Percentiles rank a stretch among this genome's conserved stretches.
These are phyloP conservation scores for Coccinonectria pachysandricola DNA, from an alignment of 2,329 filamentous ascomycete genomes.

Conservation along the genomic window DNA sequence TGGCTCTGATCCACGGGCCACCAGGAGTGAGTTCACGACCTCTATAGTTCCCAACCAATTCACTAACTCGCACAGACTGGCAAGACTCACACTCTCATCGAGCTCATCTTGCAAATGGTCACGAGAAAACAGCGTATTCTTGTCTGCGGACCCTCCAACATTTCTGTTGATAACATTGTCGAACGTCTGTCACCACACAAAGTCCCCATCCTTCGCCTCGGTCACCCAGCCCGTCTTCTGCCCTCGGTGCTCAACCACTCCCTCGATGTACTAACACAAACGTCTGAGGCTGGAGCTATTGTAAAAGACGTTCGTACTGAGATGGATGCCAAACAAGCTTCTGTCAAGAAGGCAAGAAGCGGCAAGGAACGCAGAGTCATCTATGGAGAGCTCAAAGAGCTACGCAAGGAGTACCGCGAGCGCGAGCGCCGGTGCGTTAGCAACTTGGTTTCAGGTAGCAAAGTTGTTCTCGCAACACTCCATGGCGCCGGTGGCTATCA, in stretches of 20 bases:
- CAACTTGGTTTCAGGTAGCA: slow-evolving; percentile 63
- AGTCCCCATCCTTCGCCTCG: slow-evolving; percentile 77
- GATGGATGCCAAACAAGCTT: slow-evolving; percentile 85
- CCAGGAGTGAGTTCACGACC: slow-evolving; percentile 51
- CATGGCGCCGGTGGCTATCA: slow-evolving; percentile 86
- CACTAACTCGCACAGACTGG: slow-evolving; percentile 51
- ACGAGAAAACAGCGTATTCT: slow-evolving; percentile 64
- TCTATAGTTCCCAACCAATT: background rate
- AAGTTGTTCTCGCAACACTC: slow-evolving; percentile 83
- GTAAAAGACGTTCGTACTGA: slow-evolving; percentile 84
- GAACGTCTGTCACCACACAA: slow-evolving; percentile 80
- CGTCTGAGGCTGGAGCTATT: slow-evolving; percentile 79
- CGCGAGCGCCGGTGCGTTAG: slow-evolving; percentile 74
- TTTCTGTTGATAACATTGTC: slow-evolving; percentile 96
- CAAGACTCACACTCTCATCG: slow-evolving; percentile 93
- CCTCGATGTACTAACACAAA: slow-evolving; percentile 81
- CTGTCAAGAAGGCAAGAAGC: slow-evolving; percentile 75
- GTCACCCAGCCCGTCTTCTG: slow-evolving; percentile 82
- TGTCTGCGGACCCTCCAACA: slow-evolving; percentile 94
- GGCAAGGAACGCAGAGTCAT: slow-evolving; percentile 71
- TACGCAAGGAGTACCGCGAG: slow-evolving; percentile 81
- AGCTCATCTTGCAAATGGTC: slow-evolving; percentile 85
- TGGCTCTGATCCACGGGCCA: slow-evolving; percentile 87
- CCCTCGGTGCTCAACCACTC: slow-evolving; percentile 84
- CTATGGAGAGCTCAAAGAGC: slow-evolving; percentile 73